These are phyloP conservation scores for Jackrogersella multiformis DNA, from an alignment of 495 filamentous ascomycete species.

Conservation along the genomic window DNA sequence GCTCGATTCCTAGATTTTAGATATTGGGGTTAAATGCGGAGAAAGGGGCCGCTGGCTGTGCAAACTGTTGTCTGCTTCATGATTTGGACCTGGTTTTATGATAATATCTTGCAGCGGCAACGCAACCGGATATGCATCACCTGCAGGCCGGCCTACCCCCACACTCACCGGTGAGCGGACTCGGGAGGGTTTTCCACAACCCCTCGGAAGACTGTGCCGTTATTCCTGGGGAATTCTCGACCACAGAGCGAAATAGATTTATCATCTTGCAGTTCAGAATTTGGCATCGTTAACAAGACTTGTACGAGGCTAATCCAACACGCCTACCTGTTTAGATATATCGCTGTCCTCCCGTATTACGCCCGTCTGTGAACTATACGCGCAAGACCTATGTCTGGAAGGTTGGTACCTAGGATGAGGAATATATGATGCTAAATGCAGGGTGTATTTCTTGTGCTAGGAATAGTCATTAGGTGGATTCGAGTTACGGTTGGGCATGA, in stretches of 20 bases:
- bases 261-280: constrained; percentile 9
- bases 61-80: constrained; percentile 1
- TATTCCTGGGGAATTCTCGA: constrained; percentile 21
- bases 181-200: constrained; percentile 27
- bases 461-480: background rate
- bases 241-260: background rate
- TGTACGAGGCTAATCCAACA: constrained; percentile 10
- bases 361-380: background rate
- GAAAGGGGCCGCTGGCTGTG: constrained; percentile 12
- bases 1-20: constrained; percentile 20
- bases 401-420: background rate
- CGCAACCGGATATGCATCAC: constrained; percentile 41
- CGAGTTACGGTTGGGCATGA: constrained; percentile 21
- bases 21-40: constrained; percentile 37
- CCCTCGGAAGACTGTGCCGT: constrained; percentile 34
- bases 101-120: constrained; percentile 40
- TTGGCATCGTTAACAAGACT: background rate
- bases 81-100: constrained; percentile 35
- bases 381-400: constrained; percentile 5
- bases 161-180: constrained; percentile 34
- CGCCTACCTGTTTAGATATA: background rate
- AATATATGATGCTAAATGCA: background rate
- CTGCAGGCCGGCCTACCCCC: constrained; percentile 30
- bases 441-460: constrained; percentile 2
- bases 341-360: constrained; percentile 3